Evolutionary conservation across 148 eudicot genomes (phyloP), one percentile per base, ranked within the genome.

Genomic region (Persicaria maculosa): DNA sequence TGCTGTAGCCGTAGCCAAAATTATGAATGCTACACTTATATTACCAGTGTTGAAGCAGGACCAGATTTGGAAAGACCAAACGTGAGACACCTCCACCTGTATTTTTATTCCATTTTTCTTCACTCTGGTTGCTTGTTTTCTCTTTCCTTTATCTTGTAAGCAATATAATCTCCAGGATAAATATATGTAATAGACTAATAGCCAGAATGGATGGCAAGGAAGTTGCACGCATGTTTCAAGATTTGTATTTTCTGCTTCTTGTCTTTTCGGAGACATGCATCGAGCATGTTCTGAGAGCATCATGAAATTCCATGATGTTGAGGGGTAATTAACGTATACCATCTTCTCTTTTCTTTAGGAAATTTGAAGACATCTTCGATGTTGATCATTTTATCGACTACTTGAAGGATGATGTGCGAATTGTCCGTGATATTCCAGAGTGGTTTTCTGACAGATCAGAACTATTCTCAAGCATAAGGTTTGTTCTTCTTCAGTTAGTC

Each of bases 1-100:
- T 86, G 99, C 99, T 75, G 99, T 95, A 77, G 99, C 89, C 44
- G 99, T 95, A 75, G 99, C 99, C 71, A 95, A 92, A 82, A 90
- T 95, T 77, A 72, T 95, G 91, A 92, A 90, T 84, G 96, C 87
- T 62, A 95, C 99, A 57, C 99, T 95, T 76, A 95, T 95, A 76
- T 77, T 95, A 80, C 99, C 99, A 50, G 97, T 95, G 84, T 78
- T 95, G 85, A 95, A 95, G 89, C 99, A 95, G 80, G 99, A 95
- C 71, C 99, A 95, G 80, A 95, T 95, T 78, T 95, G 99, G 99
- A 95, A 95, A 84, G 99, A 95, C 77, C 99, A 95, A 85, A 95
- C 99, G 99, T 95, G 83, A 85, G 97, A 83, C 57, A 45, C 73
- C 76, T 62, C 77, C 9, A 6, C 69, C 46, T 12, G n/a, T 75